phyloP scores from a whole-genome alignment of 73 alveolate species.

The Tetrahymena borealis region DNA sequence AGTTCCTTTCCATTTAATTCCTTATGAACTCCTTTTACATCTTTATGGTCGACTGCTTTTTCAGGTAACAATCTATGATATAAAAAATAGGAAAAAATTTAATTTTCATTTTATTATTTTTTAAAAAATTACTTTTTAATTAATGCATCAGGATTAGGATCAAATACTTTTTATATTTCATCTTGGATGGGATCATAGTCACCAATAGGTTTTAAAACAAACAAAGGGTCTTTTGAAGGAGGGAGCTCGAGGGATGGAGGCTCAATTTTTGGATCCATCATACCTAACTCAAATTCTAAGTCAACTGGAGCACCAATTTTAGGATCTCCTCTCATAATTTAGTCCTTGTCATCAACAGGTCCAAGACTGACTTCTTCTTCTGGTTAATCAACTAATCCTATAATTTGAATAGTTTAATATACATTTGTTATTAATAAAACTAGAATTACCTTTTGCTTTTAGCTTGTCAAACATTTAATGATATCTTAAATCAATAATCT shows the following conservation, averaged over 20 bases:
- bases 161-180: conserved; percentile 11
- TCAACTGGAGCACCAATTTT: conserved; percentile 35
- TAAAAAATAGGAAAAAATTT: background rate
- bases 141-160: conserved; percentile 22
- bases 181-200: conserved; percentile 34
- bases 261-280: conserved; percentile 10
- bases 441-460: background rate
- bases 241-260: conserved; percentile 22
- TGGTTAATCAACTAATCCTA: background rate
- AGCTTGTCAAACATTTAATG: conserved; percentile 18
- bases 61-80: background rate
- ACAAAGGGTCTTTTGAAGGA: conserved; percentile 17
- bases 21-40: conserved; percentile 17
- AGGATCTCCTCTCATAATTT: background rate
- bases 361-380: background rate
- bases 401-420: background rate
- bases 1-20: conserved; percentile 38
- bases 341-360: background rate
- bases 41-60: conserved; percentile 37
- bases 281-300: conserved; percentile 28
- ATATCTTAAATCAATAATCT: conserved; percentile 10
- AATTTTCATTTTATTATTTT: background rate
- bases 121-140: background rate
- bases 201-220: conserved; percentile 36
- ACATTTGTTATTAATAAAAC: background rate